phyloP scores from a whole-genome alignment of 306 rosid species.

The Cucurbita argyrosperma region DNA sequence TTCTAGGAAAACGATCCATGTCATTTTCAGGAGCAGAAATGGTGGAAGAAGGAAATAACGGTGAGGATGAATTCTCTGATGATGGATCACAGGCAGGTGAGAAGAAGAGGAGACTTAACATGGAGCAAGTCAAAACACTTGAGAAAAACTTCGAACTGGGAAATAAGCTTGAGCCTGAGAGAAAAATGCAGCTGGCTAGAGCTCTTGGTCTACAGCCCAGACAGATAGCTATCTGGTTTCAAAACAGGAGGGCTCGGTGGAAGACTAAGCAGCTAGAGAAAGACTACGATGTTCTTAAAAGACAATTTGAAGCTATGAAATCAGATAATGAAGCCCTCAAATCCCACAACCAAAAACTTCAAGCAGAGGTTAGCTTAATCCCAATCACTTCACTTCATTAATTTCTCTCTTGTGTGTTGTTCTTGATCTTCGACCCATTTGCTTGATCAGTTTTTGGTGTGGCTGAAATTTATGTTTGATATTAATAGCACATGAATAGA shows the following conservation, averaged over 20 bases:
- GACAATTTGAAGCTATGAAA: conserved; percentile 12
- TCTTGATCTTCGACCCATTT: too few species aligned
- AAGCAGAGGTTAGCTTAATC: neutral
- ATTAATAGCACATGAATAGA: neutral
- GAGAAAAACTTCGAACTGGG: conserved; percentile 12
- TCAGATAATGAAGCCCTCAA: conserved; percentile 11
- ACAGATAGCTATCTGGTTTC: conserved; percentile 17
- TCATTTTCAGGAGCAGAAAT: conserved; percentile 12
- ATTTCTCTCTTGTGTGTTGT: too few species aligned
- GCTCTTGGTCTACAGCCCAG: conserved; percentile 11
- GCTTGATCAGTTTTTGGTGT: neutral
- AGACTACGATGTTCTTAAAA: conserved; percentile 10
- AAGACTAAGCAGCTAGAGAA: conserved; percentile 11
- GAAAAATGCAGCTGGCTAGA: conserved; percentile 15
- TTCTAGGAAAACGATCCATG: conserved; percentile 14
- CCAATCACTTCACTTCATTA: too few species aligned
- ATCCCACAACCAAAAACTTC: conserved; percentile 9
- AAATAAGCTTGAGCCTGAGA: conserved; percentile 13
- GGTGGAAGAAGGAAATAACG: conserved; percentile 12
- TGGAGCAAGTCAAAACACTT: conserved; percentile 14
- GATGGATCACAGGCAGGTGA: conserved; percentile 15
- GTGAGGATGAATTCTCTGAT: conserved; percentile 10
- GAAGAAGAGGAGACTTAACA: conserved; percentile 13
- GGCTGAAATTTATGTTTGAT: neutral
- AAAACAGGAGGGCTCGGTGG: conserved; percentile 14